Base-by-base conservation (phyloP, 176 grass and related monocot genomes). In the Cenchrus purpureus region DNA sequence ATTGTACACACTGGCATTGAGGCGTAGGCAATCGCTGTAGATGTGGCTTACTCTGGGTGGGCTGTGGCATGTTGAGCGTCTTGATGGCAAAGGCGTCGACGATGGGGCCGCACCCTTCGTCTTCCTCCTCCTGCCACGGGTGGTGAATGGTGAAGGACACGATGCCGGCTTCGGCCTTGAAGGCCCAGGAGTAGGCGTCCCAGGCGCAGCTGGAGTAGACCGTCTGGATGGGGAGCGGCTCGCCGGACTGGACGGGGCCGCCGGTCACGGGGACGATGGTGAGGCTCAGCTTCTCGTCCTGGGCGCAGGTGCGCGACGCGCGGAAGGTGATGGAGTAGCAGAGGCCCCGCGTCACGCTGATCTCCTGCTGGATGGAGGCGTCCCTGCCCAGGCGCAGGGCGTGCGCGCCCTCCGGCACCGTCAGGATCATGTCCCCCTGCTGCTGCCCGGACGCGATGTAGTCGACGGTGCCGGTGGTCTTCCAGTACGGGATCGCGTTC, bases 271-370 rank as follows among this genome's bases (percentile, higher is more conserved):
- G 20, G 0, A 46, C 60, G 34, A 68, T 83, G 1, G 81, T 76
- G 11, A 91, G 73, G 84, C 51, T 89, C 22, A 94, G 86, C 86
- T 45, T 45, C 81, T 94, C 89, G 16, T 75, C 61, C 77, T 91
- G 89, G 17, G 84, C 77, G 66, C 92, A 94, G 54, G 89, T 91
- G 65, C 87, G 89, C n/a, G 84, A 89, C 17, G 92, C 92, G 84
- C 81, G 75, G 89, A 91, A 91, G 45, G 92, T 94, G 84, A 94
- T 40, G 51, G 89, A 86, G 92, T 94, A 94, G 77, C 59, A 82
- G 10, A 7, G 1, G 37, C 45, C 71, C 80, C 29, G 54, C 6
- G 80, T 44, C 19, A 89, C 72, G 59, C 44, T 51, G 37, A 94
- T 12, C 65, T 1, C 57, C 84, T 94, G 92, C 77, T 54, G 61